These are phyloP conservation scores for Amanita rubescens DNA, from an alignment of 768 basidiomycete genomes.

Conservation along the genomic window DNA sequence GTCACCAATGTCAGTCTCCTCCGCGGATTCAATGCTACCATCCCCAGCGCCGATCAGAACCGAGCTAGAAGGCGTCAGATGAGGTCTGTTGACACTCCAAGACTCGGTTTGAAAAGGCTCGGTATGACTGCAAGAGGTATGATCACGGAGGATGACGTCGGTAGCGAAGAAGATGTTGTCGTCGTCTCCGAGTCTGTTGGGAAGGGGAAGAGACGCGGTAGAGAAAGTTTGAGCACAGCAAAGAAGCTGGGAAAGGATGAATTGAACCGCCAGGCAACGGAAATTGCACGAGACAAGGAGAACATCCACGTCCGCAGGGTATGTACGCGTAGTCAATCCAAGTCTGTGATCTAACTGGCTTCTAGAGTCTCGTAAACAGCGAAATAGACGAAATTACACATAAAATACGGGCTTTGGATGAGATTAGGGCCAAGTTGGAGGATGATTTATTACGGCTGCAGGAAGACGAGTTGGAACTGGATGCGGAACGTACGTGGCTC, in stretches of 20 bases:
- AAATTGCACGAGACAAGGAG: slow-evolving; percentile 88
- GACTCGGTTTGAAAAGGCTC: slow-evolving; percentile 70
- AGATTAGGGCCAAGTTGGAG: slow-evolving; percentile 73
- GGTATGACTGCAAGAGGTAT: slow-evolving; percentile 76
- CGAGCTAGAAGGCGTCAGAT: slow-evolving; percentile 71
- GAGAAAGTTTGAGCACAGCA: slow-evolving; percentile 60
- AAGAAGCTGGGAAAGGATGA: slow-evolving; percentile 81
- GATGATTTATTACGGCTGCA: slow-evolving; percentile 78
- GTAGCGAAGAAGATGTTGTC: slow-evolving; percentile 74
- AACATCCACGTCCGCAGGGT: slow-evolving; percentile 87
- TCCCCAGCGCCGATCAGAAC: slow-evolving; percentile 80
- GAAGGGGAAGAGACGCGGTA: slow-evolving; percentile 44
- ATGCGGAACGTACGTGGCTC: slow-evolving; percentile 75
- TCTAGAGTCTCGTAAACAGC: slow-evolving; percentile 72
- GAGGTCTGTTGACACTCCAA: slow-evolving; percentile 70
- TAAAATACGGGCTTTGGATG: slow-evolving; percentile 83
- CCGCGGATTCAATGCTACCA: slow-evolving; percentile 90
- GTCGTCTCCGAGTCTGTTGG: slow-evolving; percentile 39
- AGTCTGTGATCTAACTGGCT: background rate
- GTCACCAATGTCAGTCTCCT: slow-evolving; percentile 74
- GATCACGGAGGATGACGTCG: slow-evolving; percentile 48
- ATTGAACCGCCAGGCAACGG: slow-evolving; percentile 72
- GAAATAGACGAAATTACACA: slow-evolving; percentile 86
- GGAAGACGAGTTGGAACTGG: slow-evolving; percentile 95
- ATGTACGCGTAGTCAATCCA: slow-evolving; percentile 22